Percentiles rank a stretch among this genome's conserved stretches.
Evolutionary conservation across 176 grass and related monocot genomes (phyloP).

Genomic region (Echinochloa phyllopogon): DNA sequence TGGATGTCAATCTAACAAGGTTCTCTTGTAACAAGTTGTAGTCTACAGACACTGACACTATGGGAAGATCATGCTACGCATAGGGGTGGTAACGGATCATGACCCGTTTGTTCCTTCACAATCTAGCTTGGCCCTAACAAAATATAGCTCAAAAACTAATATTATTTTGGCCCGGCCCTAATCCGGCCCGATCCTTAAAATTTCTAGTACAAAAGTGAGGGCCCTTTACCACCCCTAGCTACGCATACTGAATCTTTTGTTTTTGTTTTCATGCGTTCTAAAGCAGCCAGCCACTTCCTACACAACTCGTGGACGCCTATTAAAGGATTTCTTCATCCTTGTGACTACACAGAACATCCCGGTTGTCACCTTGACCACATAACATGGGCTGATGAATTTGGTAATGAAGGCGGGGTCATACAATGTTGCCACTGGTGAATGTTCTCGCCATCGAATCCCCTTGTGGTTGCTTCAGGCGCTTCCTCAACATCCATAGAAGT

Average conservation of each 20-base stretch:
- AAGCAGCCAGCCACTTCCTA: constrained; percentile 8
- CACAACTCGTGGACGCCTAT: constrained; percentile 25
- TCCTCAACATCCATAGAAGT: constrained; percentile 77
- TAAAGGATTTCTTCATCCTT: constrained; percentile 43
- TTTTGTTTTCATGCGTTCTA: constrained; percentile 3
- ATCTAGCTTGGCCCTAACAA: no score
- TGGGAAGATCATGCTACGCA: constrained; percentile 49
- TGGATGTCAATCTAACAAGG: not conserved
- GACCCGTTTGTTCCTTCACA: no score
- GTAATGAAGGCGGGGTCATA: constrained; percentile 48
- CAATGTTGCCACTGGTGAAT: constrained; percentile 67
- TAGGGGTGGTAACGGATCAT: no score
- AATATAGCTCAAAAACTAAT: no score
- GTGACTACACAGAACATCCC: not conserved
- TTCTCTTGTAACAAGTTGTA: constrained; percentile 17
- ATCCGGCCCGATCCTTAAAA: no score
- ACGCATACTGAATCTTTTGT: constrained; percentile 32
- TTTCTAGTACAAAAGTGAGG: no score
- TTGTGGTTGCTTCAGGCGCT: constrained; percentile 13
- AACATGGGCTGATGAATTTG: constrained; percentile 55
- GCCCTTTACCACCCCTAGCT: no score
- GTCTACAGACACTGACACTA: constrained; percentile 1
- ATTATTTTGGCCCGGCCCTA: no score
- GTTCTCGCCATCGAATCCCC: constrained; percentile 34
- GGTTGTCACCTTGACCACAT: constrained; percentile 70